phyloP scores from a whole-genome alignment of 2,329 filamentous ascomycete genomes.

The Myriosclerotinia duriaeana region DNA sequence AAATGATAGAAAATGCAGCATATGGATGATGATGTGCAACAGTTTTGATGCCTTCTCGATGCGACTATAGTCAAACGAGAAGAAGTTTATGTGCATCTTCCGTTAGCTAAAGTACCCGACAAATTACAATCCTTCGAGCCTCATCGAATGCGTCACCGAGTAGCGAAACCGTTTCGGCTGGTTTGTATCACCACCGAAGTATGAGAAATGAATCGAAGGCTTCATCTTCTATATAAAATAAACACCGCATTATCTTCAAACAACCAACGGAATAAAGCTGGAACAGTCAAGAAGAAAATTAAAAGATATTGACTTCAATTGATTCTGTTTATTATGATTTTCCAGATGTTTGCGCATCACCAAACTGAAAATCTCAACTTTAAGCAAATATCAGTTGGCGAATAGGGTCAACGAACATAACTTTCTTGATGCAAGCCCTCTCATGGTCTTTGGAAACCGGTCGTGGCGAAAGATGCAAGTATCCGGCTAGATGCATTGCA shows the following conservation, averaged over 20 bases:
- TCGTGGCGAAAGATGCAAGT: neutral
- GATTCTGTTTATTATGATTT: neutral
- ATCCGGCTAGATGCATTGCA: slow-evolving; percentile 2
- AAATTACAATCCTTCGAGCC: neutral
- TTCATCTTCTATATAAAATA: neutral
- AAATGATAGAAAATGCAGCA: neutral
- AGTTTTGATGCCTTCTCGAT: neutral
- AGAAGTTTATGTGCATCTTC: neutral
- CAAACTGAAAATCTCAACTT: neutral
- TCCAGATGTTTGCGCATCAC: neutral
- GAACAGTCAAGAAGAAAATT: neutral
- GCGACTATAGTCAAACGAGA: neutral
- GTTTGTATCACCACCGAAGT: neutral
- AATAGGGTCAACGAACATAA: neutral
- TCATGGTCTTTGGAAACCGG: neutral
- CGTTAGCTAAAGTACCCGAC: too few relatives aligned
- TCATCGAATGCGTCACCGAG: neutral
- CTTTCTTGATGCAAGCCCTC: neutral
- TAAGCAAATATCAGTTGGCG: neutral
- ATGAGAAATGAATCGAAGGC: neutral
- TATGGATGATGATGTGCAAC: neutral
- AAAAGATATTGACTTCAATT: neutral
- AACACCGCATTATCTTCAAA: neutral
- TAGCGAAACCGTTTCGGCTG: neutral
- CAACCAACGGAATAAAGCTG: neutral